Evolutionary conservation across 1,139 yeast genomes (phyloP), one percentile per base, ranked within the genome.

Genomic region (Pneumocystis oryctolagi): DNA sequence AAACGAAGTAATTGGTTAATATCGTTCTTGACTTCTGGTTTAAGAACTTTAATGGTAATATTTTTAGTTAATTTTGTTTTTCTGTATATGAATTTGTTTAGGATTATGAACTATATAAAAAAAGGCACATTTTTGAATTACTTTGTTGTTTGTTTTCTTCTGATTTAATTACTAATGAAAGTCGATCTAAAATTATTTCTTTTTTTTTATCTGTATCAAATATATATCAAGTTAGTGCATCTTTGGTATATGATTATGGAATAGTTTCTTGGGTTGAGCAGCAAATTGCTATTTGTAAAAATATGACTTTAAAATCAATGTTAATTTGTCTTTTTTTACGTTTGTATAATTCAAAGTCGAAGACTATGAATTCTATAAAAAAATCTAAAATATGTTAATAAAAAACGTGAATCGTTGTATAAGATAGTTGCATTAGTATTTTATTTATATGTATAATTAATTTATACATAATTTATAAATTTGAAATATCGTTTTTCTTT

Each of bases 1-100:
- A 64, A 62, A 28, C 55, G 60, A 47, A 58, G 62, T 57, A 60
- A 25, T 40, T 65, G 66, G 66, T 25, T 65, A 18, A 53, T 65
- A 12, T 25, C 58, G n/a, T 25, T 65, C 35, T 58, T 65, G 28
- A 55, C 39, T 12, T 60, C 64, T 18, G 66, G 66, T 12, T 56
- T 63, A 14, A 28, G 59, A n/a, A 39, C 37, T 12, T 20, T 57
- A 25, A 25, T 28, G 59, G 59, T 39, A 57, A 35, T 20, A 57
- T 28, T 55, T n/a, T 55, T 3, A 18, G 6, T 25, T 30, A 2
- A 25, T 28, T 47, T 25, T 30, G 28, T 25, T 47, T 12, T 14
- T 18, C 18, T 18, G 5, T 9, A 2, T 25, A 3, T 47, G 14
- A 20, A 25, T 9, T 20, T 9, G 14, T 30, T 39, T 57, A 57